A percentile compares a stretch with the other conserved stretches of the same genome.
Conservation (phyloP, 2,329 filamentous ascomycete genomes). For the Orbilia ellipsospora region DNA sequence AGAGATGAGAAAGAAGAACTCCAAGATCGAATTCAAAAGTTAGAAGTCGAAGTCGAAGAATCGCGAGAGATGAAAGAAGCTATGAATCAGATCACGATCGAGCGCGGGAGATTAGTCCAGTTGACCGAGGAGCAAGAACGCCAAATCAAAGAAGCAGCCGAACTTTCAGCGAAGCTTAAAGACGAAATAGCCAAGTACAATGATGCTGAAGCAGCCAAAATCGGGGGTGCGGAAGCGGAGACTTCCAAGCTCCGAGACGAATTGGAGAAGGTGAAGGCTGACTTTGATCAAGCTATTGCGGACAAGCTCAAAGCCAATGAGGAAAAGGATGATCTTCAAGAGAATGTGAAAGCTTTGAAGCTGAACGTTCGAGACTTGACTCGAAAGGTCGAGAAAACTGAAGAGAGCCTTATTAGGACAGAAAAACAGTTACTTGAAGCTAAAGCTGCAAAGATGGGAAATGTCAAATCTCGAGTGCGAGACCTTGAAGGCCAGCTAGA, state of each 20-base stretch:
- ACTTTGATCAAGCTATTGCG: constrained; percentile 29
- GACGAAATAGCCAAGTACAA: constrained; percentile 26
- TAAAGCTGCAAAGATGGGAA: constrained; percentile 24
- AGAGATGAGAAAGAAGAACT: constrained; percentile 46
- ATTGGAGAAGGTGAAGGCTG: constrained; percentile 20
- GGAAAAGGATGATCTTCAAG: constrained; percentile 16
- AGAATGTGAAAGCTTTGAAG: constrained; percentile 24
- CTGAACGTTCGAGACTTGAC: constrained; percentile 35
- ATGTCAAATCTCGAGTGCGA: constrained; percentile 34
- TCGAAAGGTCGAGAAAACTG: constrained; percentile 14
- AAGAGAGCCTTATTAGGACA: constrained; percentile 19
- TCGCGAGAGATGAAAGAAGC: constrained; percentile 42
- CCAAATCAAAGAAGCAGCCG: constrained; percentile 40
- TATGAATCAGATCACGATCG: constrained; percentile 43
- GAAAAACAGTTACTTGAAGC: constrained; percentile 34
- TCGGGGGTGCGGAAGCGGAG: constrained; percentile 28
- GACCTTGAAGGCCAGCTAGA: constrained; percentile 41
- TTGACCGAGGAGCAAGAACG: constrained; percentile 32
- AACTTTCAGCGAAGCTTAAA: constrained; percentile 32
- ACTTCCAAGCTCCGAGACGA: constrained; percentile 32
- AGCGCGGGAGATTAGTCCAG: constrained; percentile 38
- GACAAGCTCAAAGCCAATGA: constrained; percentile 43
- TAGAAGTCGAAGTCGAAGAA: constrained; percentile 38
- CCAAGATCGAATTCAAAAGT: constrained; percentile 17
- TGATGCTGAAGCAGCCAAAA: constrained; percentile 38